phyloP scores from a whole-genome alignment of 148 eudicot species.

The Fagopyrum tataricum region DNA sequence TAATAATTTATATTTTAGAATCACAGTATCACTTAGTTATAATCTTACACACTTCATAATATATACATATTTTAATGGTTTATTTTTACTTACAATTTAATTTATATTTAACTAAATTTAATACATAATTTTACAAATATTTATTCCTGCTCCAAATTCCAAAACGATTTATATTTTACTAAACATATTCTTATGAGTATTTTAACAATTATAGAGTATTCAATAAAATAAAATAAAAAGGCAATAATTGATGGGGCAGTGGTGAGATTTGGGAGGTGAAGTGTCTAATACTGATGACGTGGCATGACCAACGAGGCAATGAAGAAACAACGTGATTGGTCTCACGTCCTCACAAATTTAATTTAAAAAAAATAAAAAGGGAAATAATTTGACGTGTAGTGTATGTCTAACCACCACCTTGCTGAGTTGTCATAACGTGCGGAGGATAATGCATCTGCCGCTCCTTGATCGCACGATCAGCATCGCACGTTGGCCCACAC shows the following conservation, averaged over 20 bases:
- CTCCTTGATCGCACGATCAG: background rate
- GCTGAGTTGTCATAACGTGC: conserved; percentile 10
- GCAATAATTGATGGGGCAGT: background rate
- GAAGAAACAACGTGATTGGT: conserved; percentile 8
- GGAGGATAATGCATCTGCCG: background rate
- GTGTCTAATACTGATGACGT: conserved; percentile 5
- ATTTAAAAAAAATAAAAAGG: background rate
- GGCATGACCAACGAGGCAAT: background rate
- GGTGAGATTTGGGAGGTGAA: conserved; percentile 3
- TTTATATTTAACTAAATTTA: no score
- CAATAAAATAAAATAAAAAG: background rate
- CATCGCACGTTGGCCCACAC: background rate
- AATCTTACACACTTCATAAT: no score
- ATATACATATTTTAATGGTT: no score
- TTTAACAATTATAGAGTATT: background rate
- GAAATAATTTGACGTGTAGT: background rate
- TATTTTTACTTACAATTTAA: no score
- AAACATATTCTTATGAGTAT: no score
- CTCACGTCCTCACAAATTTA: conserved; percentile 6
- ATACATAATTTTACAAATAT: no score
- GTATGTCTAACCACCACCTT: background rate
- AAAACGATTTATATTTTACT: no score
- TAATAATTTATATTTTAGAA: no score
- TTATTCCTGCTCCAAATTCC: no score
- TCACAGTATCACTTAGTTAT: no score